phyloP scores from a whole-genome alignment of 1,284 basidiomycete genomes.

The Ceratobasidium sp. region DNA sequence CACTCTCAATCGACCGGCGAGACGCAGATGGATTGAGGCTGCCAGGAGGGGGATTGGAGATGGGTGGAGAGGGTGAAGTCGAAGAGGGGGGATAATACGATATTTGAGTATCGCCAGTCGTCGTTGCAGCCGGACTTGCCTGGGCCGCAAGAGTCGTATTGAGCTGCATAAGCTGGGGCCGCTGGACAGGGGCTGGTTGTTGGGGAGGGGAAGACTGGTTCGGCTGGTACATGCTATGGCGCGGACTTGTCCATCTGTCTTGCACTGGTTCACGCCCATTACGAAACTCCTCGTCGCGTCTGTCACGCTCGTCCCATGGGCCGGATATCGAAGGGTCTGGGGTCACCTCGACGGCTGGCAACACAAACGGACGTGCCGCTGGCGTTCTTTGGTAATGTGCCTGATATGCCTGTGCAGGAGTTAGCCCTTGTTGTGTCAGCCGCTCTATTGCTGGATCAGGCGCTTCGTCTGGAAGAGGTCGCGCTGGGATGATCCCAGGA shows the following conservation, averaged over 20 bases:
- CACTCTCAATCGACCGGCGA: conserved; percentile 64
- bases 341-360: conserved; percentile 29
- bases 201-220: conserved; percentile 32
- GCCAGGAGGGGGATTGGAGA: conserved; percentile 54
- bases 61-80: conserved; percentile 64
- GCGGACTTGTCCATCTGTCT: background rate
- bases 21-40: conserved; percentile 42
- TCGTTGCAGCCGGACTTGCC: background rate
- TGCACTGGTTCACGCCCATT: background rate
- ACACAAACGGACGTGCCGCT: conserved; percentile 16
- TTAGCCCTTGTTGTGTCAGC: conserved; percentile 61
- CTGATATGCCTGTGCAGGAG: conserved; percentile 79
- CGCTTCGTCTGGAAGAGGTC: conserved; percentile 57
- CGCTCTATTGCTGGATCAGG: conserved; percentile 57
- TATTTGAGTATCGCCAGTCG: conserved; percentile 8
- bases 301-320: conserved; percentile 37
- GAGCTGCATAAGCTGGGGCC: conserved; percentile 48
- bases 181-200: conserved; percentile 28
- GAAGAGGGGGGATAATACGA: conserved; percentile 39
- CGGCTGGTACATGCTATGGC: conserved; percentile 30
- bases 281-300: background rate
- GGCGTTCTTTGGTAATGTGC: conserved; percentile 58
- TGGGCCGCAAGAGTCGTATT: conserved; percentile 54
- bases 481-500: conserved; percentile 57
- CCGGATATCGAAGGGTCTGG: conserved; percentile 39